Base-by-base conservation (phyloP, 2,329 filamentous ascomycete species). In the Acrodontium crateriforme region DNA sequence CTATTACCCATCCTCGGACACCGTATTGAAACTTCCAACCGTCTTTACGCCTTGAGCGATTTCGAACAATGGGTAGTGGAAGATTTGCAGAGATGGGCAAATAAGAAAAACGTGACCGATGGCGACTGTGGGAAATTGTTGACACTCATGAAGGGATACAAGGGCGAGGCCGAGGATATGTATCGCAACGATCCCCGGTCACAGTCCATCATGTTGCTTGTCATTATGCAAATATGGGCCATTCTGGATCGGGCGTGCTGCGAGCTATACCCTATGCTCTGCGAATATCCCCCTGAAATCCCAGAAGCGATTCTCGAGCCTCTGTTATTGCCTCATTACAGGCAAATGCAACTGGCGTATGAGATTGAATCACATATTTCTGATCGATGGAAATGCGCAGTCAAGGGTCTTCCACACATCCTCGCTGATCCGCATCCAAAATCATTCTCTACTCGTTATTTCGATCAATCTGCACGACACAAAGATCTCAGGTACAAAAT, bases 191-290 rank as follows among this genome's bases (percentile, higher is more conserved):
- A 65, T 31, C 54, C 62, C 0, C 63, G 67, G 26, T 57, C 65
- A 14, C 63, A 59, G 37, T 72, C 70, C 16, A 32, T 49, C 1
- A 59, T 67, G 39, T 46, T 77, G 0, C 54, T 79, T 1, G 59
- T 53, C 6, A 23, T 71, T 0, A 61, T 78, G 42, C 63, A 70
- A 27, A 37, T 74, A 0, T 80, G 73, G 74, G 44, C 65, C 3
- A 40, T 45, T 2, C 59, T 77, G 45, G 75, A 80, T 35, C 40
- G 52, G 8, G 47, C 43, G n/a, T 62, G 65, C 1, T 47, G 56
- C 0, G 8, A 24, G 0, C 34, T 36, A 1, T 69, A 56, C 25
- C 62, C 63, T 0, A 44, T 76, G 0, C 47, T 80, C 0, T 16
- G 26, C 0, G 49, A 67, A 0, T 74, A 65, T 28, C 54, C 65